These are phyloP conservation scores for Magnusiomyces sp. DNA, from an alignment of 1,139 yeast species.

Conservation along the genomic window DNA sequence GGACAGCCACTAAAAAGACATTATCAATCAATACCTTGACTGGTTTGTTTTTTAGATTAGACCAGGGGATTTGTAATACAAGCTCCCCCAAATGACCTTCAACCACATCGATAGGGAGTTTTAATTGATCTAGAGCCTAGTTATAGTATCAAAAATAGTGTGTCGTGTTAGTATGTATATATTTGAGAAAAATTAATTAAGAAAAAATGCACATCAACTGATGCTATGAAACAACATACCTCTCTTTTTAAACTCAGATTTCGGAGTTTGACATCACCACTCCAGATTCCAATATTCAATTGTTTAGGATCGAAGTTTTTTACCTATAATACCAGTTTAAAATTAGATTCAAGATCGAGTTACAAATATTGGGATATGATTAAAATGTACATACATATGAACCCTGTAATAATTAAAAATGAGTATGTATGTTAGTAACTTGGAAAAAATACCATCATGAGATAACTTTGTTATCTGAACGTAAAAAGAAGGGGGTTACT, in stretches of 20 bases:
- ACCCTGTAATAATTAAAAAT: slow-evolving; percentile 16
- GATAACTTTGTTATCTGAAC: neutral
- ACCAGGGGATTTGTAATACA: slow-evolving; percentile 93
- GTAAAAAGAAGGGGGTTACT: slow-evolving; percentile 7
- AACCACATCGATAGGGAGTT: slow-evolving; percentile 79
- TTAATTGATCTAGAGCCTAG: slow-evolving; percentile 72
- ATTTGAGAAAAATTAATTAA: too few relatives aligned
- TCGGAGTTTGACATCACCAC: slow-evolving; percentile 86
- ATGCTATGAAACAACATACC: slow-evolving; percentile 22
- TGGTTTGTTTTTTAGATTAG: slow-evolving; percentile 86
- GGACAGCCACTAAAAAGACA: slow-evolving; percentile 73
- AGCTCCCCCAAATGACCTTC: slow-evolving; percentile 89
- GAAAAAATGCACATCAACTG: neutral
- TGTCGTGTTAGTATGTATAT: neutral
- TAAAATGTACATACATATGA: slow-evolving; percentile 21
- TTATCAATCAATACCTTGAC: slow-evolving; percentile 86
- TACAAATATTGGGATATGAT: neutral
- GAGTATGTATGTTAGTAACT: neutral
- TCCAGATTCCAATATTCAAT: slow-evolving; percentile 92
- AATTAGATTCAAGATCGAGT: neutral
- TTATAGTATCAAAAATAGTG: neutral
- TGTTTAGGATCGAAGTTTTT: slow-evolving; percentile 95
- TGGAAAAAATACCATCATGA: slow-evolving; percentile 3
- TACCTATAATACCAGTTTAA: slow-evolving; percentile 54
- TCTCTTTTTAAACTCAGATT: slow-evolving; percentile 71